Evolutionary conservation across 2,329 filamentous ascomycete species (phyloP), one percentile per base, ranked within the genome.

Genomic region (Hypoxylon sp.): DNA sequence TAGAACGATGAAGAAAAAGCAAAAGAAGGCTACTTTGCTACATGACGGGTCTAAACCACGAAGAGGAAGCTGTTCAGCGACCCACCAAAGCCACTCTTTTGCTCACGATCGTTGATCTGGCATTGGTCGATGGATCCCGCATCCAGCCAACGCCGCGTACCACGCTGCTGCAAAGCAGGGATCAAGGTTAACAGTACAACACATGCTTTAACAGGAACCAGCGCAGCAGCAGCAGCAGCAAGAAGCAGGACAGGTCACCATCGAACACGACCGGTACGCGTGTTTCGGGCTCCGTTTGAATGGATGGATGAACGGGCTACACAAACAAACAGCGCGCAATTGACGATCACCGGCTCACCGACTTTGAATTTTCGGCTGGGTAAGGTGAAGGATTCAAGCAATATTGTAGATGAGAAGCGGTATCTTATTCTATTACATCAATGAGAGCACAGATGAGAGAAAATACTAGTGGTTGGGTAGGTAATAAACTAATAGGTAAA

Each of bases 81-180:
- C 49, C 50, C 34, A 54, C 48, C 29, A 43, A 44, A 44, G 43
- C 44, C 27, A 50, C 46, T 45, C 49, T 43, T 49, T 59, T 48
- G 57, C 40, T 56, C 60, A 56, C 60, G 63, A 65, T 65, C 58
- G 56, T 45, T 56, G 51, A 66, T 66, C 62, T 64, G 50, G 61
- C 62, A 66, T 60, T 60, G 57, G 57, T 17, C 50, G 54, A 36
- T 53, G n/a, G 57, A 60, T 60, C 54, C 48, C 51, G 51, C 51
- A 45, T 50, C 43, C 30, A 57, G 43, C 47, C 50, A 58, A 53
- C 51, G 42, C 54, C 40, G 50, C 45, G 46, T 60, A 51, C 55
- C 29, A 61, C 58, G 41, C 40, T 59, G 42, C 46, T 48, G 47
- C 16, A n/a, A n/a, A 37, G 46, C 51, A 56, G 40, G 51, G 51